These are phyloP conservation scores for Trichocomaceae sp. DNA, from an alignment of 2,329 filamentous ascomycete species.

Conservation along the genomic window DNA sequence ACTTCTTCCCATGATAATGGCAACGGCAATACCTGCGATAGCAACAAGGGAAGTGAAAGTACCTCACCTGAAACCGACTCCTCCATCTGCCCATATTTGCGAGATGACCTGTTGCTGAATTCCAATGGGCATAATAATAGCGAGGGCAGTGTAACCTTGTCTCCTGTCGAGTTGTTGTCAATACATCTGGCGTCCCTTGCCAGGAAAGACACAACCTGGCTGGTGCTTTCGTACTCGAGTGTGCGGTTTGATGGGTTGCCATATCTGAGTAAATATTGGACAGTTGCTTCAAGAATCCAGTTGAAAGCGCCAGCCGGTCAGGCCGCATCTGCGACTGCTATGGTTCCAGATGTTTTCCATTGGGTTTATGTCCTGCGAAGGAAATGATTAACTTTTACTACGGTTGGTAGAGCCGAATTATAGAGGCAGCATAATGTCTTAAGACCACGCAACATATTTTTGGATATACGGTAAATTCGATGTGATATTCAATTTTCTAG, in stretches of 20 bases:
- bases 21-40: not conserved
- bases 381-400: not conserved
- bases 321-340: conserved; percentile 20
- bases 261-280: conserved; percentile 23
- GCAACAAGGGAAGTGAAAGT: not conserved
- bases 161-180: conserved; percentile 30
- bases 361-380: conserved; percentile 29
- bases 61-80: not conserved
- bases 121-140: not conserved
- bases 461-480: not conserved
- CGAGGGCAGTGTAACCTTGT: conserved; percentile 15
- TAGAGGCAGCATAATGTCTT: not conserved
- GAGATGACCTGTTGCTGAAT: not conserved
- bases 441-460: not conserved
- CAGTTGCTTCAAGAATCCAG: conserved; percentile 22
- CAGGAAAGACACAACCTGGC: conserved; percentile 23
- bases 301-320: conserved; percentile 28
- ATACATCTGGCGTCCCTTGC: conserved; percentile 29
- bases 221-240: conserved; percentile 29
- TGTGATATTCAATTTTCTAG: not conserved
- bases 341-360: conserved; percentile 30
- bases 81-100: not conserved
- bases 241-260: conserved; percentile 27
- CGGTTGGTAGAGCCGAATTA: not conserved
- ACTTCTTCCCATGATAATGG: conserved; percentile 3